Evolutionary conservation across 2,329 filamentous ascomycete species (phyloP), one percentile per base, ranked within the genome.

Genomic region (Tolypocladium guangdongense): DNA sequence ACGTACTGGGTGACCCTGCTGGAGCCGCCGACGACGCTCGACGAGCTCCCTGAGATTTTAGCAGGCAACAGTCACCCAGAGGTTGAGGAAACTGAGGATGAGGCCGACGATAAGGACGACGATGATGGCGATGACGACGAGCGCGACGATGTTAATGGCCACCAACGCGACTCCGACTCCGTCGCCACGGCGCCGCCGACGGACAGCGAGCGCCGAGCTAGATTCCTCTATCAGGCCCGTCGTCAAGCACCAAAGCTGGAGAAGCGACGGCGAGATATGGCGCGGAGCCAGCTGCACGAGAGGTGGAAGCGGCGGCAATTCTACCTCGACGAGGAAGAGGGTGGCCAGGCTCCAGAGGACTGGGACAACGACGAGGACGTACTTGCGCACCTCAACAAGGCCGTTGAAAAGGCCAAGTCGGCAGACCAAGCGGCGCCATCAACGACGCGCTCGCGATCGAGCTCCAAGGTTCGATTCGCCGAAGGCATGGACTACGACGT

Each of bases 321-420:
- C 61, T 95, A 93, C 62, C 78, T 90, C 0, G 89, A 95, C 54
- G 86, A 90, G 67, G 90, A 95, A 71, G 89, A 95, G 66, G 89
- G 89, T 2, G 78, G 81, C 11, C 65, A 68, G n/a, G 74, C 80
- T 2, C 86, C 86, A 0, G 74, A 78, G 7, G 82, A 80, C 30
- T 90, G 84, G 74, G 73, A 78, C 24, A 75, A 79, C 6, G 77
- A 80, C 16, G 77, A 86, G 43, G 83, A 85, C 58, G 68, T 84
- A 12, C 66, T 80, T 1, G 68, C 64, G 18, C 68, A 70, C 12
- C 58, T 64, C 46, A 59, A 59, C 38, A 54, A 55, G 37, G 58
- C 56, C 27, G 60, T 65, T 4, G 63, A 64, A 2, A 76, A 78
- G 50, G 72, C 76, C 20, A 77, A 76, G 54, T 62, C 69, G 5